Evolutionary conservation across 2,329 filamentous ascomycete species (phyloP), one percentile per base, ranked within the genome.

Genomic region (Sordariomycetes sp.): DNA sequence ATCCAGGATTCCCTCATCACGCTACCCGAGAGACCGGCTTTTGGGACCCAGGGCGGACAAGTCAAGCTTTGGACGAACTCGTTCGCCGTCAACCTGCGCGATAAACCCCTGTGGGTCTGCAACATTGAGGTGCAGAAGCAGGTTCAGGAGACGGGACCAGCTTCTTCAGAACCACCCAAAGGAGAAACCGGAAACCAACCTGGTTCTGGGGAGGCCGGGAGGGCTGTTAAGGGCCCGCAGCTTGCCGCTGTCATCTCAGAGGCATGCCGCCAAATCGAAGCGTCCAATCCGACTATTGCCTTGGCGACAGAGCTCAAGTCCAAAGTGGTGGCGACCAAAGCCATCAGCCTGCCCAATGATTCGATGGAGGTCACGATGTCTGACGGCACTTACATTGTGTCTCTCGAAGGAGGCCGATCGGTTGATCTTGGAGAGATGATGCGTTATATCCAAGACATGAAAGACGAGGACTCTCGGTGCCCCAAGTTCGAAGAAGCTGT

Each of bases 61-160:
- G 73, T 80, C 2, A 63, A 69, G 1, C 68, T 83, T 0, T 82
- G 79, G 78, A 70, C 79, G 4, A 83, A 84, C 65, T 83, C 79
- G 62, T 82, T 80, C 62, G 68, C 68, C 1, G 59, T 83, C 54
- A 64, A 70, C 7, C 61, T 77, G 8, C 71, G 72, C 48, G 64
- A 68, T 0, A 64, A 53, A 18, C 60, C 62, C 0, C 59, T 81
- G 4, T 76, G 72, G 64, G 76, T 73, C 59, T 83, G 83, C 64
- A 71, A 69, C 2, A 60, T 82, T 11, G 67, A 72, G 1, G 72
- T 75, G 12, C 63, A 60, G 1, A 65, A 70, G 37, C 50, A 67
- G 2, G 22, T 57, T 50, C 55, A 28, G 8, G 55, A 60, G 28
- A 4, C 28, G 28, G 8, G 28, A 37, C 40, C 59, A 53, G 53